A percentile compares a stretch with the other conserved stretches of the same genome.
phyloP scores from a whole-genome alignment of 225 moss, liverwort and hornwort genomes.

The Ulota crispa region DNA sequence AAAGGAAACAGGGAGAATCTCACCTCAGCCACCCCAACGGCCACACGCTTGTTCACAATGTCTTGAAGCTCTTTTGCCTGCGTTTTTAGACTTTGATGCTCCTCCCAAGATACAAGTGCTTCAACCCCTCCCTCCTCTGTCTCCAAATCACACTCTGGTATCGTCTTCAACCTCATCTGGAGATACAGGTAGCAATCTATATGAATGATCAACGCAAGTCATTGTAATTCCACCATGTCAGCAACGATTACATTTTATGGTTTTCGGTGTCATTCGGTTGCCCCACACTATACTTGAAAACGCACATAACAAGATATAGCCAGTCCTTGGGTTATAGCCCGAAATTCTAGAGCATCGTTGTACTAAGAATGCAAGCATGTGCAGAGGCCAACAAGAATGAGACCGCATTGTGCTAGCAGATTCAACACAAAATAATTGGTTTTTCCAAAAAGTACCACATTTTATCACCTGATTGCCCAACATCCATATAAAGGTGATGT shows the following conservation, averaged over 20 bases:
- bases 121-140: conserved; percentile 34
- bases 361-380: neutral
- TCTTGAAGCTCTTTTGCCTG: conserved; percentile 36
- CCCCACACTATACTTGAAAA: neutral
- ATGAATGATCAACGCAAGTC: neutral
- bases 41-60: conserved; percentile 44
- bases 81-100: conserved; percentile 30
- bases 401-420: neutral
- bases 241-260: neutral
- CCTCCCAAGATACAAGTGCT: conserved; percentile 33
- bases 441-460: neutral
- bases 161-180: conserved; percentile 42
- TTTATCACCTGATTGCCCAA: neutral
- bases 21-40: conserved; percentile 50
- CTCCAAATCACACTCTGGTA: conserved; percentile 27
- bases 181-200: conserved; percentile 7
- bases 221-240: neutral
- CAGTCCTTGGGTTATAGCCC: neutral
- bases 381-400: neutral
- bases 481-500: neutral
- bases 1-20: conserved; percentile 4
- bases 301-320: neutral
- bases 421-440: neutral
- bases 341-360: neutral
- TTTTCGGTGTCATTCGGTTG: neutral